Conservation (phyloP, 306 rosid genomes). For the Betula pendula region DNA sequence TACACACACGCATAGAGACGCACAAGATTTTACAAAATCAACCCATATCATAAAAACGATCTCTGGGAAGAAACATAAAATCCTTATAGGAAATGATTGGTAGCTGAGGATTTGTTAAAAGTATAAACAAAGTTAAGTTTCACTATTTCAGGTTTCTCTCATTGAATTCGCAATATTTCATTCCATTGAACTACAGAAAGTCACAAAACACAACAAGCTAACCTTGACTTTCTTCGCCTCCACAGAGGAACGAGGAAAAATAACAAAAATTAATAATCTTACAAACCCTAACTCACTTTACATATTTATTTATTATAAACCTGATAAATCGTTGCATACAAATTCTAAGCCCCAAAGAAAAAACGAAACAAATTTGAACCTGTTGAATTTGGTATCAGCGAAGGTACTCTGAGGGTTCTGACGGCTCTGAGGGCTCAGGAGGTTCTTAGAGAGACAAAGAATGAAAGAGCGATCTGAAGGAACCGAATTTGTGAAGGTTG, state of each 20-base stretch:
- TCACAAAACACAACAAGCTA: not conserved
- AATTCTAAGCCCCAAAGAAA: not conserved
- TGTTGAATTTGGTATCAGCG: constrained; percentile 3
- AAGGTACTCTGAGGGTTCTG: not conserved
- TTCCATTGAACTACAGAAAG: not conserved
- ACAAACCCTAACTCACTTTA: not conserved
- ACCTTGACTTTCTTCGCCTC: not conserved
- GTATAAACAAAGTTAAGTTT: too few relatives aligned
- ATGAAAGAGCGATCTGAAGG: not conserved
- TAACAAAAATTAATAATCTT: not conserved
- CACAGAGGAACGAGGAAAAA: not conserved
- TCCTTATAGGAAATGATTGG: too few relatives aligned
- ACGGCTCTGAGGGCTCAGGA: not conserved
- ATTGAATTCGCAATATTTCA: not conserved
- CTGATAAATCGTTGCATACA: not conserved
- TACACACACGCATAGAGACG: too few relatives aligned
- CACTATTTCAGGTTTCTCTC: not conserved
- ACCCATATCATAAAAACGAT: too few relatives aligned
- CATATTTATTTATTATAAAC: not conserved
- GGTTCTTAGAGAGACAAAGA: not conserved
- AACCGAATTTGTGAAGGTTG: not conserved
- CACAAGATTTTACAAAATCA: too few relatives aligned
- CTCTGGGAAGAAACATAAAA: too few relatives aligned
- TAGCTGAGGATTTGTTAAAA: too few relatives aligned
- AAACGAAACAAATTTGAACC: not conserved